Base-by-base conservation (phyloP, 257 asterid genomes). In the Solanum arcanum region DNA sequence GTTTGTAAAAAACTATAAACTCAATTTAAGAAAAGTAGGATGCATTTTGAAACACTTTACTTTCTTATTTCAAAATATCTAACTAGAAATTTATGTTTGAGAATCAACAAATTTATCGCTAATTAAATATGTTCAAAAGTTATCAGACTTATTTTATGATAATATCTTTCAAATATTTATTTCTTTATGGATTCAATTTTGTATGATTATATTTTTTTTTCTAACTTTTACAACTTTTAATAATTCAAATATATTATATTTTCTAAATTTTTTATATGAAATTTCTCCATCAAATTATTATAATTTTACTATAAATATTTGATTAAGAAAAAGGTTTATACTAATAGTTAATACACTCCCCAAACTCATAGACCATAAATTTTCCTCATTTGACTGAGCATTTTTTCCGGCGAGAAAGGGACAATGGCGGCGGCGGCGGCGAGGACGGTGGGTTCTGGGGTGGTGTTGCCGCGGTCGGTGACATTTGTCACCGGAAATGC, bases 401-500 rank as follows among this genome's bases (percentile, higher is more conserved):
- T 0, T 46, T 29, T 47, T 46, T 29, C 68, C 84, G 68, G 44
- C 12, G 37, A 16, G 3, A 47, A 15, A 25, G 88, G 81, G 91
- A 86, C 76, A 87, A 93, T 92, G 98, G 93, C 94, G 88, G 91
- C 91, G 88, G 91, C 91, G 75, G 70, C 91, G 81, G 72, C 87
- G 87, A 83, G 75, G 89, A 92, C 73, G 88, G 90, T 75, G 89
- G 86, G 85, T 77, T 89, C 69, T 73, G 94, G 90, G 84, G 85
- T 88, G 89, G 91, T 86, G 91, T 86, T 95, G 82, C 91, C 92
- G 8, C 96, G 94, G 92, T 95, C 98, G 64, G 96, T 95, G 87
- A 96, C 99, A 3, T 96, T 96, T 87, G 99, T 95, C 7, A 96
- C 99, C 12, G 98, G 99, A 44, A 96, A 96, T 91, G 95, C 98